phyloP scores from a whole-genome alignment of 2,329 filamentous ascomycete genomes.

The Zelopaecilomyces penicillatus region DNA sequence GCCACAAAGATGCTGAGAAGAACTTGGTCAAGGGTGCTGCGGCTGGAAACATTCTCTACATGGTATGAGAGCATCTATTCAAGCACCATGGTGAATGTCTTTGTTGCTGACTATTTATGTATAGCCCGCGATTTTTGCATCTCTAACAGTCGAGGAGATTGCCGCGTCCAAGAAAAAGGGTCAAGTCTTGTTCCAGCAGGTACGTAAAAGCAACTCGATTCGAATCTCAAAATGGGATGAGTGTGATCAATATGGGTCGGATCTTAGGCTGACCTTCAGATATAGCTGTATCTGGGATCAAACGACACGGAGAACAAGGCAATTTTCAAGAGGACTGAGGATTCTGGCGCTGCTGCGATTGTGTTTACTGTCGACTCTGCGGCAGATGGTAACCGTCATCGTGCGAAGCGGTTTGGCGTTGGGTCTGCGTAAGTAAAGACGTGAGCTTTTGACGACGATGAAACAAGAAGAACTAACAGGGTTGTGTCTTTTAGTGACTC shows the following conservation, averaged over 20 bases:
- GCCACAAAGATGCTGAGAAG: constrained; percentile 36
- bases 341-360: constrained; percentile 26
- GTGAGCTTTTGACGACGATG: too few relatives aligned
- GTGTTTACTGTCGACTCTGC: constrained; percentile 33
- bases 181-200: constrained; percentile 32
- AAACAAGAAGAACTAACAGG: too few relatives aligned
- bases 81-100: too few relatives aligned
- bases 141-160: constrained; percentile 28
- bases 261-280: not conserved
- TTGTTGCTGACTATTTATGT: constrained; percentile 10
- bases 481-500: too few relatives aligned
- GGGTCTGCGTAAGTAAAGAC: constrained; percentile 22
- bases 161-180: constrained; percentile 25
- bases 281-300: constrained; percentile 16
- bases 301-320: constrained; percentile 26
- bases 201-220: constrained; percentile 4
- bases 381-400: constrained; percentile 31
- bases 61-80: constrained; percentile 18
- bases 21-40: constrained; percentile 42
- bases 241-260: too few relatives aligned
- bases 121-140: constrained; percentile 23
- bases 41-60: constrained; percentile 41
- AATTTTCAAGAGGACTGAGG: constrained; percentile 23
- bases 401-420: constrained; percentile 30
- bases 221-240: too few relatives aligned